phyloP scores from a whole-genome alignment of 176 grass and related monocot genomes.

The Hordeum vulgare region MorexV3_pseudomolecules_assembly NC_058520.1:520442702-520443201 shows the following conservation, averaged over 20 bases:
- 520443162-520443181: neutral
- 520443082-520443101: constrained; percentile 47
- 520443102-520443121: constrained; percentile 24
- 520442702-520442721: neutral
- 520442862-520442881: constrained; percentile 18
- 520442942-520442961: constrained; percentile 1
- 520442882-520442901: neutral
- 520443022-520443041: constrained; percentile 71
- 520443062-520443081: constrained; percentile 88
- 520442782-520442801: constrained; percentile 9
- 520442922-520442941: neutral
- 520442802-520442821: neutral
- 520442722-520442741: constrained; percentile 18
- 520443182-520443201: neutral
- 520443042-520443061: constrained; percentile 77
- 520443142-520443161: neutral
- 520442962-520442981: constrained; percentile 77
- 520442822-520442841: neutral
- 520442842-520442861: neutral
- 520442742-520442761: constrained; percentile 22
- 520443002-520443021: constrained; percentile 89
- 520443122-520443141: neutral
- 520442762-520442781: constrained; percentile 15
- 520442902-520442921: constrained; percentile 22
- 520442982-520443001: constrained; percentile 87